phyloP scores from a whole-genome alignment of 202 grass and related monocot species.

The Elaeis oleifera region DNA sequence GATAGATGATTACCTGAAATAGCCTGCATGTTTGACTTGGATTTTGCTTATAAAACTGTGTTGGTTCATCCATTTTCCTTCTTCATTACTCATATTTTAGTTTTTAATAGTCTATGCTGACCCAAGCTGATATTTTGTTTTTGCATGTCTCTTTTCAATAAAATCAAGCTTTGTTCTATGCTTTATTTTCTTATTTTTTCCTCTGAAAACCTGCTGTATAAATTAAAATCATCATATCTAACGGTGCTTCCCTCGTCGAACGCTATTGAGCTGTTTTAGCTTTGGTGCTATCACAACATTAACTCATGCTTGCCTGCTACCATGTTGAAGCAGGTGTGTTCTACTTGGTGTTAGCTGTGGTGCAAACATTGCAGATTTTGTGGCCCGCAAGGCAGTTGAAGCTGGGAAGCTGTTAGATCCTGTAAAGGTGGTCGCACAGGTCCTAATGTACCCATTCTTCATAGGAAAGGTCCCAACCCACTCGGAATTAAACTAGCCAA shows the following conservation, averaged over 20 bases:
- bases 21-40: too few species aligned
- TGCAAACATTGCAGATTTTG: conserved; percentile 65
- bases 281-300: neutral
- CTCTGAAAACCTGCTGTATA: too few species aligned
- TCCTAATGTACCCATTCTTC: conserved; percentile 80
- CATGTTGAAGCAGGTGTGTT: conserved; percentile 43
- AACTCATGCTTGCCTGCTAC: conserved; percentile 5
- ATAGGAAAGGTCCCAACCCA: conserved; percentile 46
- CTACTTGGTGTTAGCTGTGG: conserved; percentile 60
- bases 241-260: neutral
- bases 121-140: too few species aligned
- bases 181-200: too few species aligned
- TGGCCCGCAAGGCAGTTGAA: conserved; percentile 53
- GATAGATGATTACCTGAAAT: too few species aligned
- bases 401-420: conserved; percentile 44
- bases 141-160: too few species aligned
- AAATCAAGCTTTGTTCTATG: too few species aligned
- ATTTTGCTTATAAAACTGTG: too few species aligned
- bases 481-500: conserved; percentile 63
- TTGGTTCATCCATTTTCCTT: too few species aligned
- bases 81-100: too few species aligned
- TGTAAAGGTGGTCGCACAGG: conserved; percentile 52
- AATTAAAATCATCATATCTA: too few species aligned
- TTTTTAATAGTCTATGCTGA: too few species aligned
- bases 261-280: neutral